A percentile compares a stretch with the other conserved stretches of the same genome.
phyloP scores from a whole-genome alignment of 176 grass and related monocot species.

The Musa beccarii region DNA sequence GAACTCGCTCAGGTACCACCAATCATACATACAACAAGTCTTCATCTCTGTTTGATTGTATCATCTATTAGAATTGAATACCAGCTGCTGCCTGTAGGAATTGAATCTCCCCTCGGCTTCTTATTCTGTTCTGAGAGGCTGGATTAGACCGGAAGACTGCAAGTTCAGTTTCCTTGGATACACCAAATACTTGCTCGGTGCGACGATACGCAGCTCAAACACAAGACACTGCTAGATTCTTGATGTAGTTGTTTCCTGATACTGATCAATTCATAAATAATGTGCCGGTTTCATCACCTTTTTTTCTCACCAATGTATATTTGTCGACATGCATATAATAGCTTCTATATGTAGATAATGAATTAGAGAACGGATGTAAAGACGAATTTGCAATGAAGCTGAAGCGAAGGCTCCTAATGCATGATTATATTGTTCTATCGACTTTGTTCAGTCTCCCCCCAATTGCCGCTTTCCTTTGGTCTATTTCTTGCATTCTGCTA shows the following conservation, averaged over 20 bases:
- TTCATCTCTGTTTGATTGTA: neutral
- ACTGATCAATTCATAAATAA: neutral
- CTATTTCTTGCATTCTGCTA: too few relatives aligned
- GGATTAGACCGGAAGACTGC: slow-evolving; percentile 5
- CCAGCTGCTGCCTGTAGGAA: neutral
- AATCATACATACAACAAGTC: neutral
- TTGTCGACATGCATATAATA: neutral
- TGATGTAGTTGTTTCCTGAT: neutral
- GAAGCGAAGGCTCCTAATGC: neutral
- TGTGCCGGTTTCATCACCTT: too few relatives aligned
- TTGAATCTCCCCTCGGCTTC: neutral
- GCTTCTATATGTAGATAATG: neutral
- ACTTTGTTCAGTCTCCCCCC: neutral
- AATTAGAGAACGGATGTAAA: neutral
- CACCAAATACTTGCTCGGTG: slow-evolving; percentile 12
- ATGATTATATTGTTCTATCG: neutral
- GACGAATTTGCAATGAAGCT: neutral
- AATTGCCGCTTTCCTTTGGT: too few relatives aligned
- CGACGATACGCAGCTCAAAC: slow-evolving; percentile 2
- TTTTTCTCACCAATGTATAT: neutral
- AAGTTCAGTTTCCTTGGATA: slow-evolving; percentile 20
- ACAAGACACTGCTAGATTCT: neutral
- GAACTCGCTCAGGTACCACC: slow-evolving; percentile 17
- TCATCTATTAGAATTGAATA: neutral
- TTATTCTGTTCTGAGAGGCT: slow-evolving; percentile 8